Evolutionary conservation across 768 basidiomycete species (phyloP).

Genomic region (Pleurotus sapidus): DNA sequence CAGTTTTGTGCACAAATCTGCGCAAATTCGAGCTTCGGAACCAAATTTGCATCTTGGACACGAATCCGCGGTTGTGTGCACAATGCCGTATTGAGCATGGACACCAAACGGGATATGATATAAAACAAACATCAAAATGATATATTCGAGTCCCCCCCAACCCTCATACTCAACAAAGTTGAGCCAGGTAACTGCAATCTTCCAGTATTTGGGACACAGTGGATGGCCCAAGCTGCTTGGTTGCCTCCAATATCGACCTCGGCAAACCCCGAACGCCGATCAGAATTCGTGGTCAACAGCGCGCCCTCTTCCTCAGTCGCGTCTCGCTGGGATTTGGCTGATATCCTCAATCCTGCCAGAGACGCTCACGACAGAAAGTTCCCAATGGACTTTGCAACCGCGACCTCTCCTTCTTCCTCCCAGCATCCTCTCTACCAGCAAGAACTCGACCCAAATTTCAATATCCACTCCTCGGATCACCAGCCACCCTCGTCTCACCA

Average conservation of each 20-base stretch:
- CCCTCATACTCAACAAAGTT: not conserved
- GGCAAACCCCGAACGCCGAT: constrained; percentile 58
- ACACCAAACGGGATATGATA: constrained; percentile 13
- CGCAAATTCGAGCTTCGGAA: constrained; percentile 14
- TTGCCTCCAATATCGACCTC: constrained; percentile 30
- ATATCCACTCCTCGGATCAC: constrained; percentile 39
- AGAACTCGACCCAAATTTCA: constrained; percentile 59
- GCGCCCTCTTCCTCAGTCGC: constrained; percentile 27
- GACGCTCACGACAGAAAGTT: constrained; percentile 34
- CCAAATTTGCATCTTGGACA: constrained; percentile 22
- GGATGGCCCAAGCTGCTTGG: constrained; percentile 37
- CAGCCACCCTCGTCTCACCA: constrained; percentile 35
- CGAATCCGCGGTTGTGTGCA: constrained; percentile 21
- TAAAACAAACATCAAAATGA: constrained; percentile 9
- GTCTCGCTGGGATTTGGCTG: constrained; percentile 40
- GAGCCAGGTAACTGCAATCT: not conserved
- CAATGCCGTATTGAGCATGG: constrained; percentile 22
- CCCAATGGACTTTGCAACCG: constrained; percentile 52
- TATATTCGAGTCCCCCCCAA: not conserved
- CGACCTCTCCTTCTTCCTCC: constrained; percentile 22
- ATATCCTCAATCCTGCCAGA: constrained; percentile 40
- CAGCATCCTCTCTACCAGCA: constrained; percentile 51
- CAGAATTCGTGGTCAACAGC: constrained; percentile 41
- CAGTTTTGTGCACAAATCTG: constrained; percentile 13
- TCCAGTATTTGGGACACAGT: not conserved